Conservation (phyloP, 495 filamentous ascomycete species). For the Penicillium tannophilum region DNA sequence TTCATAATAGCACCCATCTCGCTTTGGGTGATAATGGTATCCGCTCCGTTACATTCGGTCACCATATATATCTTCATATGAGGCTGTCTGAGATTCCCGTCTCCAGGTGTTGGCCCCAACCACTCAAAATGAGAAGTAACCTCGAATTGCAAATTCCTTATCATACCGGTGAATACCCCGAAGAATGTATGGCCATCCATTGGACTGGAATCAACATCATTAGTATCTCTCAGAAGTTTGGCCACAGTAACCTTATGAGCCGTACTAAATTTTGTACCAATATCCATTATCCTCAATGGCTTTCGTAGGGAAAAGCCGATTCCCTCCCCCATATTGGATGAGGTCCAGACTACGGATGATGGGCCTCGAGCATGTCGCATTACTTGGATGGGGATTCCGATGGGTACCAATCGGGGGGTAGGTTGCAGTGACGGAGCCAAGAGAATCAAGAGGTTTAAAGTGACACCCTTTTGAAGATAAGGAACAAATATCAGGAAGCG, state of each 20-base stretch:
- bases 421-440: not conserved
- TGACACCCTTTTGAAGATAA: not conserved
- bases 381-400: not conserved
- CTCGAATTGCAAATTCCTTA: not conserved
- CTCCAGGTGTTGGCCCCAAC: not conserved
- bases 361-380: too few relatives aligned
- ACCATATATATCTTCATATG: not conserved
- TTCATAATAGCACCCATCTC: not conserved
- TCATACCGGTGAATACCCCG: not conserved
- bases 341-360: too few relatives aligned
- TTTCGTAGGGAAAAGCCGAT: not conserved
- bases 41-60: not conserved
- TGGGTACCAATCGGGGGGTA: not conserved
- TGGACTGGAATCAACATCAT: not conserved
- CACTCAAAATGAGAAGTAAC: not conserved
- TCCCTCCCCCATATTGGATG: too few relatives aligned
- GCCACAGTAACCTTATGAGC: not conserved
- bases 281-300: not conserved
- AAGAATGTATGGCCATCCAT: too few relatives aligned
- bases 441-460: not conserved
- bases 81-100: not conserved
- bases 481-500: not conserved
- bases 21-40: not conserved
- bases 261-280: not conserved
- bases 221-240: not conserved